Conservation (phyloP, 306 rosid genomes). For the Erythrophleum fordii region DNA sequence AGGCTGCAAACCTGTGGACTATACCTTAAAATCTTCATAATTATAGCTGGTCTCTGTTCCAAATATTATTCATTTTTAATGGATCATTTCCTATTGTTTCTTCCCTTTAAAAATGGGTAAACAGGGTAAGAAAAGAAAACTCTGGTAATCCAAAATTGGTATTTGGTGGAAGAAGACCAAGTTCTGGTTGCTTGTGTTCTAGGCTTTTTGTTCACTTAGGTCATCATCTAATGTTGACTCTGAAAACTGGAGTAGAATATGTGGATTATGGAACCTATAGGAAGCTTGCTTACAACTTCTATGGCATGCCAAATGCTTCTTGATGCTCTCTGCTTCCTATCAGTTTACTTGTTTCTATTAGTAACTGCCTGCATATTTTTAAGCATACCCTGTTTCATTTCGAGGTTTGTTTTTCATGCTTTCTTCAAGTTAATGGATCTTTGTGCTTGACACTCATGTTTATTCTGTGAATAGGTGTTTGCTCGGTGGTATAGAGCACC, state of each 20-base stretch:
- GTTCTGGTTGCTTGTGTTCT: constrained; percentile 19
- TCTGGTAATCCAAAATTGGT: not conserved
- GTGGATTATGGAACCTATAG: constrained; percentile 11
- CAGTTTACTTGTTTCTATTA: constrained; percentile 27
- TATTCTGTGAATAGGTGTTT: constrained; percentile 64
- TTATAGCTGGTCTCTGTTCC: constrained; percentile 7
- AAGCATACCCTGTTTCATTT: constrained; percentile 11
- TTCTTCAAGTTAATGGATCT: constrained; percentile 30
- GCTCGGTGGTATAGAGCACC: constrained; percentile 99
- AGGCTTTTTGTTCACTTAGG: constrained; percentile 21
- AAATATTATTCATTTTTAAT: not conserved
- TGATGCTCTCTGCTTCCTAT: constrained; percentile 24
- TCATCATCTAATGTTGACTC: not conserved
- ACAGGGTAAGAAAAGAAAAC: constrained; percentile 6
- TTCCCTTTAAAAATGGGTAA: not conserved
- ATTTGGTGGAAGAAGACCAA: not conserved
- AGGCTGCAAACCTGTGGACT: not conserved
- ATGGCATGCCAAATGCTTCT: constrained; percentile 17
- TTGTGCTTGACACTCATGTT: constrained; percentile 20
- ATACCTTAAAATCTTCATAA: constrained; percentile 24
- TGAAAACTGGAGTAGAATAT: constrained; percentile 8
- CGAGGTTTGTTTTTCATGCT: constrained; percentile 20
- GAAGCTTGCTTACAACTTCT: constrained; percentile 10
- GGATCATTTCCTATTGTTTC: not conserved
- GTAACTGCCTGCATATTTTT: constrained; percentile 28